Evolutionary conservation across 257 asterid species (phyloP), one percentile per base, ranked within the genome.

Genomic region (Eustoma russellianum): DNA sequence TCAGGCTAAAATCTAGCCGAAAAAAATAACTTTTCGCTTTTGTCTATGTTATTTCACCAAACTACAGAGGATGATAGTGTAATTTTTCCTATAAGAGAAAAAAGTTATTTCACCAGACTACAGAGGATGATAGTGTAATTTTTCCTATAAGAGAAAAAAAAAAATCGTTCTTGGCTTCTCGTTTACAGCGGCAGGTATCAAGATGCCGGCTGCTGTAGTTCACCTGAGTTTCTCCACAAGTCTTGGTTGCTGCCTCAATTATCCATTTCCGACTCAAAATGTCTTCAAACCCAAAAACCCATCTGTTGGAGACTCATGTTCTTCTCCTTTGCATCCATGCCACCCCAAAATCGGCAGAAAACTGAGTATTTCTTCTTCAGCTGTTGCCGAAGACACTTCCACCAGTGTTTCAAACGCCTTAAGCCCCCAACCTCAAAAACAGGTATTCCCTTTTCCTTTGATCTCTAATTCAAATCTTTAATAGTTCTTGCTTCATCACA

Each of bases 351-450:
- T 38, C 44, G 17, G 60, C 24, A 69, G 56, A 59, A 45, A 60
- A n/a, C 17, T 41, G 44, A 33, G 41, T 6, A 55, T 57, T 28
- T 57, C 65, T 33, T 43, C 70, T 33, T 64, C 75, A 17, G 45
- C 33, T 17, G 54, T 59, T 16, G 28, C 60, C 5, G 59, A 52
- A 48, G 60, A 44, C 54, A 48, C 58, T 5, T 34, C 50, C 46
- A 18, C 60, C 38, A 53, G 69, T 28, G 13, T 18, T 46, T 53
- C 74, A 53, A n/a, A n/a, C n/a, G n/a, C n/a, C n/a, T n/a, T n/a
- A n/a, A 16, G 76, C 3, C n/a, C 35, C 64, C 54, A 67, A 47
- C 60, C 59, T 54, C 76, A 41, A 13, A 74, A 62, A 50, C 59
- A 57, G 76, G 79, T 72, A 14, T 3, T 6, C 30, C 41, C 17